A percentile compares a stretch with the other conserved stretches of the same genome.
Conservation (phyloP, 1,139 yeast genomes). For the Protomyces gravidus region DNA sequence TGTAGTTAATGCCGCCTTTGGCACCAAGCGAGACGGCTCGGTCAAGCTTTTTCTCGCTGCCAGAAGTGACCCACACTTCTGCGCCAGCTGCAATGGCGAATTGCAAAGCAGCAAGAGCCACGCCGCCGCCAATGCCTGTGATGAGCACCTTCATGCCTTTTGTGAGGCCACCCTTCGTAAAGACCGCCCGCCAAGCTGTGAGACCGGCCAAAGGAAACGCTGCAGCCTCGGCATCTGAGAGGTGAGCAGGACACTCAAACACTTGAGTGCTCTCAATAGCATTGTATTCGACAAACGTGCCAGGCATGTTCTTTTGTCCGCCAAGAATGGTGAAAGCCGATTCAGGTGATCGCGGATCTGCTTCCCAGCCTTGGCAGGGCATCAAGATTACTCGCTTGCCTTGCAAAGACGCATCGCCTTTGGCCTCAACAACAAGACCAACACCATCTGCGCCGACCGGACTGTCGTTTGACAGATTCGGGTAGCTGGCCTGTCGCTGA, state of each 20-base stretch:
- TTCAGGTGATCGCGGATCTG: slow-evolving; percentile 30
- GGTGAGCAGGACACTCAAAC: slow-evolving; percentile 31
- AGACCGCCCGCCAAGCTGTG: slow-evolving; percentile 34
- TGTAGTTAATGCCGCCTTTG: slow-evolving; percentile 33
- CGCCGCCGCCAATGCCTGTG: slow-evolving; percentile 36
- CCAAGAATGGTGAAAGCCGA: slow-evolving; percentile 33
- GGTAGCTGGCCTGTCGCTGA: slow-evolving; percentile 34
- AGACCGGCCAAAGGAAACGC: slow-evolving; percentile 35
- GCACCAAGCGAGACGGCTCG: slow-evolving; percentile 32
- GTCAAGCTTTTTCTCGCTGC: slow-evolving; percentile 32
- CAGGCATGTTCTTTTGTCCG: slow-evolving; percentile 32
- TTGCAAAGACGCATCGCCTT: slow-evolving; percentile 8
- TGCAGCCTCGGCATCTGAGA: slow-evolving; percentile 33
- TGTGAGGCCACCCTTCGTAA: slow-evolving; percentile 28
- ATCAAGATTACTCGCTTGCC: slow-evolving; percentile 31
- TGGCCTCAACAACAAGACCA: slow-evolving; percentile 31
- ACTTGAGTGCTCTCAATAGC: slow-evolving; percentile 27
- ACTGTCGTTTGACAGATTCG: slow-evolving; percentile 31
- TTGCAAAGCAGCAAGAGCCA: slow-evolving; percentile 33
- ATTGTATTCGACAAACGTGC: slow-evolving; percentile 32
- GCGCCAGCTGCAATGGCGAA: slow-evolving; percentile 35
- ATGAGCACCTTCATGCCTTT: slow-evolving; percentile 29
- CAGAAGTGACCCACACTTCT: slow-evolving; percentile 33
- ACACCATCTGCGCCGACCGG: slow-evolving; percentile 34
- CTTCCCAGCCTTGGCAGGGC: slow-evolving; percentile 33